These are phyloP conservation scores for Puccinia horiana DNA, from an alignment of 1,284 basidiomycete species.

Conservation along the genomic window DNA sequence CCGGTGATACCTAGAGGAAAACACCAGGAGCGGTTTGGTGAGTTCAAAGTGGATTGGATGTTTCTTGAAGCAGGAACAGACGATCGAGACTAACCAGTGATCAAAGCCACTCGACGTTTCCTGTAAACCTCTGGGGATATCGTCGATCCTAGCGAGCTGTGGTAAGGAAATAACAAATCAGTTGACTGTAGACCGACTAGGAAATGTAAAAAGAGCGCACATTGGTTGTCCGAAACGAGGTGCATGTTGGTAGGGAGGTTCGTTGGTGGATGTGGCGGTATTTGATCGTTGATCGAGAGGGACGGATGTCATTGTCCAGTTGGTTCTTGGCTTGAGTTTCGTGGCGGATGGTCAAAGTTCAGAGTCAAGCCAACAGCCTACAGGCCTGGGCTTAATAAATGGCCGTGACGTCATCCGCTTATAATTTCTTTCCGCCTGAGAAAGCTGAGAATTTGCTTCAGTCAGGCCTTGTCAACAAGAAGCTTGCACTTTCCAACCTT, in stretches of 20 bases:
- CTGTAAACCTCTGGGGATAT: slow-evolving; percentile 69
- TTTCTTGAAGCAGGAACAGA: slow-evolving; percentile 6
- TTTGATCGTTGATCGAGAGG: neutral
- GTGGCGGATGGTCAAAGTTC: neutral
- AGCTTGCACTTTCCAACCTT: too few relatives aligned
- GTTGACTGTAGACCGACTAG: neutral
- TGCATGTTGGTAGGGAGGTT: slow-evolving; percentile 16
- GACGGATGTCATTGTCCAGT: neutral
- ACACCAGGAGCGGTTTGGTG: neutral
- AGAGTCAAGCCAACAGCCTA: too few relatives aligned
- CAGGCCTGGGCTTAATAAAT: too few relatives aligned
- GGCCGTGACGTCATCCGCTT: too few relatives aligned
- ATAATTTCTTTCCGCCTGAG: too few relatives aligned
- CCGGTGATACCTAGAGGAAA: slow-evolving; percentile 74
- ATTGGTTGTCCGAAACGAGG: slow-evolving; percentile 26
- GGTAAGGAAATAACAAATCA: neutral
- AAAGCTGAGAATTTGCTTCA: too few relatives aligned
- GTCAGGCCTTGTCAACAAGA: too few relatives aligned
- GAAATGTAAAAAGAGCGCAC: slow-evolving; percentile 21
- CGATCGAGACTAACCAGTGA: slow-evolving; percentile 67
- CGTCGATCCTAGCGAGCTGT: slow-evolving; percentile 49
- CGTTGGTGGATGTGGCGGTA: slow-evolving; percentile 9
- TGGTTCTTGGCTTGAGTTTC: neutral
- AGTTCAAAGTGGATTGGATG: neutral
- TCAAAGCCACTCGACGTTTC: slow-evolving; percentile 82